Evolutionary conservation across 2,329 filamentous ascomycete genomes (phyloP), one percentile per base, ranked within the genome.

Genomic region (Ceratocystis variospora): DNA sequence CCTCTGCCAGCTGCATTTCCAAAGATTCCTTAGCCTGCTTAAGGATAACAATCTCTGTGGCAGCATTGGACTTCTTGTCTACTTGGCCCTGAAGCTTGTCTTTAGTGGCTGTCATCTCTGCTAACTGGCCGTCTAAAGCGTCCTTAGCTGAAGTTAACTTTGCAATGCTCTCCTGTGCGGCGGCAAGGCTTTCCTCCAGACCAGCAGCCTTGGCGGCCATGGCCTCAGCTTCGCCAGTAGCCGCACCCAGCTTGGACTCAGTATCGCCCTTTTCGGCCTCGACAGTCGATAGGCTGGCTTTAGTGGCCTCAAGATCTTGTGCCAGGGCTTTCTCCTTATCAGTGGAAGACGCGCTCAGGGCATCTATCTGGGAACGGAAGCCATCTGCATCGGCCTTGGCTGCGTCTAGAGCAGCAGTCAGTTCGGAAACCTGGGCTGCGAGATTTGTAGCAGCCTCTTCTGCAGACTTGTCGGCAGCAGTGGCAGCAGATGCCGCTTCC

Each of bases 11-110:
- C 63, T 67, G 63, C 5, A 59, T 41, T 25, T 64, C 61, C 17
- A 67, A 59, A 3, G 53, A 25, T 6, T 67, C 66, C 15, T 67
- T 67, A 25, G 63, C 66, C 31, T 67, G 66, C 6, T 44, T 55
- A 12, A 67, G 48, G 4, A 57, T 62, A 19, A 63, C 57, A 62
- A 67, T 57, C 22, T 67, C 62, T 1, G 48, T 48, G 19, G 63
- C 63, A 7, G 63, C 45, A 45, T 65, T 50, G n/a, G 41, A 48
- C 44, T 66, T 66, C 22, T 67, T 65, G 33, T 65, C 57, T 8
- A 64, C 46, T 8, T 48, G 41, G 5, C 45, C 48, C 46, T 62
- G 62, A 2, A 67, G 66, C 25, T 62, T 48, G 19, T 25, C 57
- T 12, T 33, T 65, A 8, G 45, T 25, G 37, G 62, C 59, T 6